Percentiles rank a stretch among this genome's conserved stretches.
phyloP scores from a whole-genome alignment of 2,329 filamentous ascomycete species.

The Cryphonectria parasitica region DNA sequence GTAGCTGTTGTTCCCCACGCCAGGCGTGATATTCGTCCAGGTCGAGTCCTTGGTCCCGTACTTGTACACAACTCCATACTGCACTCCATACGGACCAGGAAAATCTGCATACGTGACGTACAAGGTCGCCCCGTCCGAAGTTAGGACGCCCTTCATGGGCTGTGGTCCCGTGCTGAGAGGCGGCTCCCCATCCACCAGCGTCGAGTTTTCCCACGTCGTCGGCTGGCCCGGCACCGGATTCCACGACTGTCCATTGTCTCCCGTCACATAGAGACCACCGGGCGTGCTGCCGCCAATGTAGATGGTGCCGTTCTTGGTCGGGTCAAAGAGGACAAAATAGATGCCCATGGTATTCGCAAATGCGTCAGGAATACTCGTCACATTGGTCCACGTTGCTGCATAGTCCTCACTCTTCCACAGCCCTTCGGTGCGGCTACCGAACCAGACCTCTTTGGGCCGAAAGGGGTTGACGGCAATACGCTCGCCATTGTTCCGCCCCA shows the following conservation, averaged over 20 bases:
- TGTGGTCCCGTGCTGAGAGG: conserved; percentile 17
- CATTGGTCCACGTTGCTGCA: conserved; percentile 18
- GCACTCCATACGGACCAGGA: conserved; percentile 17
- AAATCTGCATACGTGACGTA: conserved; percentile 21
- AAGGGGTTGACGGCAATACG: conserved; percentile 17
- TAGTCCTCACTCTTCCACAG: conserved; percentile 17
- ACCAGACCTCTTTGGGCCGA: conserved; percentile 11
- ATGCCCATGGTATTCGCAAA: conserved; percentile 22
- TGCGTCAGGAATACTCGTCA: conserved; percentile 18
- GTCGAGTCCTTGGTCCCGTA: conserved; percentile 4
- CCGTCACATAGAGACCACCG: conserved; percentile 15
- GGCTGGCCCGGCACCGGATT: conserved; percentile 12
- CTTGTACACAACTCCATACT: conserved; percentile 22
- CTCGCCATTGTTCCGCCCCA: conserved; percentile 23
- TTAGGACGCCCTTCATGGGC: conserved; percentile 19
- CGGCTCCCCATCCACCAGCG: not conserved
- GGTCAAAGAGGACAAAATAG: conserved; percentile 19
- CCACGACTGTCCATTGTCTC: conserved; percentile 12
- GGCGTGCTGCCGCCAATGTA: conserved; percentile 21
- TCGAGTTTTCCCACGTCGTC: conserved; percentile 12
- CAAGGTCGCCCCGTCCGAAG: conserved; percentile 3
- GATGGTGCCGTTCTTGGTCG: conserved; percentile 12
- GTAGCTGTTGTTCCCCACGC: conserved; percentile 18
- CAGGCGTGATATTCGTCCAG: conserved; percentile 21
- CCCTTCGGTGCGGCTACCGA: conserved; percentile 9